A percentile compares a stretch with the other conserved stretches of the same genome.
Conservation (phyloP, 805 yeast species). For the Myxozyma sirexii region DNA sequence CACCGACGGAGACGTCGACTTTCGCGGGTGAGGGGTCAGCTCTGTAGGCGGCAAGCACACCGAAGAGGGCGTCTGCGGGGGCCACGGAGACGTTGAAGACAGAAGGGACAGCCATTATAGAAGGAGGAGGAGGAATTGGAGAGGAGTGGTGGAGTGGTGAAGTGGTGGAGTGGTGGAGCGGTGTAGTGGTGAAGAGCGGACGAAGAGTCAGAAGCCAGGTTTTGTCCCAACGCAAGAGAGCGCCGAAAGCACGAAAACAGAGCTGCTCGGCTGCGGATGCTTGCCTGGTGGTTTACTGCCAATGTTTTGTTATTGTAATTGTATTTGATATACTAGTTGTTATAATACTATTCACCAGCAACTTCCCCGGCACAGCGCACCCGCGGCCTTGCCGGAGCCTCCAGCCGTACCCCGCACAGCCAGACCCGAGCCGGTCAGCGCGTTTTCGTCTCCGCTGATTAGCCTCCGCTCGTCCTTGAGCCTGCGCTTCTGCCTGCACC, state of each 20-base stretch:
- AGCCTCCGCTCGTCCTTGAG: background rate
- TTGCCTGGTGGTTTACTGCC: no score
- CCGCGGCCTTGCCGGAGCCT: no score
- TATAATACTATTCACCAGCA: no score
- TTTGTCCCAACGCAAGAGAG: background rate
- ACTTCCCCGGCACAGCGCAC: no score
- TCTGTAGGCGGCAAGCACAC: constrained; percentile 40
- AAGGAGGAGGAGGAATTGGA: background rate
- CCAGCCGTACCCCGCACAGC: background rate
- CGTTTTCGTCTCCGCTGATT: background rate
- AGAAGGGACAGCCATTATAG: constrained; percentile 3
- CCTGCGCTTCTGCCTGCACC: background rate
- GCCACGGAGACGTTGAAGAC: constrained; percentile 37
- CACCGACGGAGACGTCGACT: constrained; percentile 87
- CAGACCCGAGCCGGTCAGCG: background rate
- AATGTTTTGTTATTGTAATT: no score
- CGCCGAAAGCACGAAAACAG: background rate
- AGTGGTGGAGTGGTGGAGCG: background rate
- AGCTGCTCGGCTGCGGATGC: background rate
- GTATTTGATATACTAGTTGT: no score
- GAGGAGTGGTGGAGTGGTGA: background rate
- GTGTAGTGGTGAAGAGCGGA: background rate
- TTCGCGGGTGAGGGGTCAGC: constrained; percentile 49
- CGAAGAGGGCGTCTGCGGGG: constrained; percentile 38
- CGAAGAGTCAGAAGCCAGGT: background rate